Conservation (phyloP, 306 rosid species). For the Mucuna pruriens region DNA sequence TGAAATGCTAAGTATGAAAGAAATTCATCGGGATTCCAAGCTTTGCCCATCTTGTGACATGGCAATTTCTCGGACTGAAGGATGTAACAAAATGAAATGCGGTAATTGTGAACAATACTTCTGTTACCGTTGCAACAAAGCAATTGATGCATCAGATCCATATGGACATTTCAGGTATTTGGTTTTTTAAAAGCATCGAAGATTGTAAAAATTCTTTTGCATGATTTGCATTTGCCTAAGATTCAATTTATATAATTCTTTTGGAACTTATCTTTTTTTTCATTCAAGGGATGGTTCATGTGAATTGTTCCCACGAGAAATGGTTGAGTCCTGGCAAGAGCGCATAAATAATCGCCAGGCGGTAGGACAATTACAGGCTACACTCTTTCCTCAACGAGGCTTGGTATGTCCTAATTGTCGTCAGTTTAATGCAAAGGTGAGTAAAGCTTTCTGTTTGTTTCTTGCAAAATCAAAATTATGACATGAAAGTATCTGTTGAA, state of each 20-base stretch:
- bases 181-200: slow-evolving; percentile 4
- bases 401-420: slow-evolving; percentile 76
- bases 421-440: slow-evolving; percentile 89
- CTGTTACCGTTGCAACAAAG: slow-evolving; percentile 84
- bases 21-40: slow-evolving; percentile 79
- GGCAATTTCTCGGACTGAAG: slow-evolving; percentile 82
- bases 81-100: slow-evolving; percentile 95
- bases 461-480: neutral
- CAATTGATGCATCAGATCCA: slow-evolving; percentile 69
- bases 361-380: slow-evolving; percentile 67
- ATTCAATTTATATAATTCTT: slow-evolving; percentile 8
- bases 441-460: slow-evolving; percentile 36
- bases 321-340: slow-evolving; percentile 67
- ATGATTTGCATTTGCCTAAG: slow-evolving; percentile 21
- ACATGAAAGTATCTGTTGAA: neutral
- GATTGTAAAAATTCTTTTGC: slow-evolving; percentile 32
- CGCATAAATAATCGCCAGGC: slow-evolving; percentile 66
- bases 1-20: slow-evolving; percentile 78
- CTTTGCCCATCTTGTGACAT: slow-evolving; percentile 83
- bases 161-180: slow-evolving; percentile 74
- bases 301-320: slow-evolving; percentile 77
- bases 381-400: slow-evolving; percentile 50
- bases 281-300: slow-evolving; percentile 69
- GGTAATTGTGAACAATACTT: slow-evolving; percentile 77
- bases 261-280: slow-evolving; percentile 20